Base-by-base conservation (phyloP, 2,329 filamentous ascomycete species). In the Pseudocercospora vitis region DNA sequence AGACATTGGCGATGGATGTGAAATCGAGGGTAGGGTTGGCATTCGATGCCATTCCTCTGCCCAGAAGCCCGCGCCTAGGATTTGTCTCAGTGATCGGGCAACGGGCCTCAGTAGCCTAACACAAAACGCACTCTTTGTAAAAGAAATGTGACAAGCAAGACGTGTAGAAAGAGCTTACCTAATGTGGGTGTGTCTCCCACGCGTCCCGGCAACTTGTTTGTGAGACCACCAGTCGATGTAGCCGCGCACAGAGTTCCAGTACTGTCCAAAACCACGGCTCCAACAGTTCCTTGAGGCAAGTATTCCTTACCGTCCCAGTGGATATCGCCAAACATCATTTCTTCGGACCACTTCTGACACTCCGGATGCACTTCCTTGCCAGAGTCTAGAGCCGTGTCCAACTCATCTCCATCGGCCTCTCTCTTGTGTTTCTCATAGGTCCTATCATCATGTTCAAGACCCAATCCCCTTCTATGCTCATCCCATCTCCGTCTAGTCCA, bases 101-200 rank as follows among this genome's bases (percentile, higher is more conserved):
- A n/a, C n/a, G n/a, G n/a, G n/a, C n/a, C n/a, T n/a, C n/a, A n/a
- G n/a, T n/a, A n/a, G n/a, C n/a, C n/a, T n/a, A n/a, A n/a, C n/a
- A n/a, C n/a, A n/a, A n/a, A n/a, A n/a, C n/a, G n/a, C n/a, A n/a
- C n/a, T n/a, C 8, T n/a, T 35, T 7, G 11, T 35, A 4, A 4
- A 37, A 19, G 6, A 21, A 4, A 9, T 37, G 8, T 7, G 14
- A 19, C 8, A 33, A 7, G 8, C 16, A 26, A 21, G 11, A 46
- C 6, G 16, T 29, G 5, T 7, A 35, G 31, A 40, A 9, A 9
- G 40, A 18, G 48, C 51, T 24, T 45, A 23, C 53, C 48, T 0
- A 91, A 75, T 0, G 86, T 87, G 0, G 91, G 90, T 8, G 91
- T 96, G 68, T 96, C 91, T 0, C 91, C 91, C 58, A 95, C 86